Evolutionary conservation across 1,284 basidiomycete genomes (phyloP), one percentile per base, ranked within the genome.

Genomic region (Sporisorium iseilematis-ciliati): DNA sequence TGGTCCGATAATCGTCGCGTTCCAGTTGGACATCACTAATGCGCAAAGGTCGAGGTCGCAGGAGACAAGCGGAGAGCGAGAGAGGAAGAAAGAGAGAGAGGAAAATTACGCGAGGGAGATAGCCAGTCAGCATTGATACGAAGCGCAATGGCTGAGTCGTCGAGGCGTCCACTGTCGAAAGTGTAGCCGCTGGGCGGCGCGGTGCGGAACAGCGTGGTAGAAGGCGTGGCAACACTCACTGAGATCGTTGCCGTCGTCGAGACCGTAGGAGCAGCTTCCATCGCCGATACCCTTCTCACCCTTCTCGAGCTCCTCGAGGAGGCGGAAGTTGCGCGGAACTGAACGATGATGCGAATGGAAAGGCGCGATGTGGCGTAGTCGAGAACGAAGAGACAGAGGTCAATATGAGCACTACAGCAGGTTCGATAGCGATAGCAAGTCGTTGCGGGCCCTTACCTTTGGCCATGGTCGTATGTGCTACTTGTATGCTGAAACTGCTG

Each of bases 271-370:
- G 88, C 94, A 97, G 40, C 92, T 94, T 65, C 95, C 96, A 88
- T 98, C 96, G 74, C 96, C 96, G 84, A 99, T 94, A 52, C 97
- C 96, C 87, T 99, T 99, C 89, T 99, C 96, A 81, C 97, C 96
- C 87, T 98, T 98, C 88, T 99, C 96, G 78, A 99, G 92, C 88
- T 99, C 95, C 86, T 97, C 83, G 29, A 84, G 76, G 46, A 99
- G 91, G 62, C 94, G 90, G 88, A 99, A 99, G 87, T 95, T 97
- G 83, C 96, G 90, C 42, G 96, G 96, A 71, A 98, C 96, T 98
- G 78, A 33, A 0, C 6, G 4, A 23, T n/a, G 50, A 29, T 5
- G 8, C 29, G 29, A 29, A 8, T 20, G 56, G 3, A 18, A 46
- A n/a, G 6, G 4, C 31, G 7, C 6, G 8, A 2, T 10, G 26